Evolutionary conservation across 805 yeast species (phyloP).

Genomic region (Ogataea paraovalis): DNA sequence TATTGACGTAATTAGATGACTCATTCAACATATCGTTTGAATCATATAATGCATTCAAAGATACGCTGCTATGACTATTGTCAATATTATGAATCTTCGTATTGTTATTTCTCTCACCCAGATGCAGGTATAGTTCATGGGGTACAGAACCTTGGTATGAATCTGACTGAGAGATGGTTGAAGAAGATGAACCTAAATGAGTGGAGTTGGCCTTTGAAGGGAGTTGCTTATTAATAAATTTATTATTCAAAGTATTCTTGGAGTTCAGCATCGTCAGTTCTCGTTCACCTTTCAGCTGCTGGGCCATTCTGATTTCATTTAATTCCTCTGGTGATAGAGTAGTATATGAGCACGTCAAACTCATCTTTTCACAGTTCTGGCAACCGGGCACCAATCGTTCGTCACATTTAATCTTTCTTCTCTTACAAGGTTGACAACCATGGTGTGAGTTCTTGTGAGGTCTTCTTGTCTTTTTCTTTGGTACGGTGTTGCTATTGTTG

Average conservation of each 20-base stretch:
- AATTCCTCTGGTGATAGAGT: constrained; percentile 12
- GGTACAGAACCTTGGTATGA: not conserved
- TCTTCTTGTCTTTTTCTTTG: constrained; percentile 42
- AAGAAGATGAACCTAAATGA: not conserved
- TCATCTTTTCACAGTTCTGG: constrained; percentile 46
- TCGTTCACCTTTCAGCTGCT: not conserved
- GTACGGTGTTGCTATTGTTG: not conserved
- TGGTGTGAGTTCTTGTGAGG: constrained; percentile 65
- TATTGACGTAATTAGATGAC: constrained; percentile 12
- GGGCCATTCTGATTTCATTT: constrained; percentile 3
- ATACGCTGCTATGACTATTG: not conserved
- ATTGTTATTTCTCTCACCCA: not conserved
- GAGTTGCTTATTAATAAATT: not conserved
- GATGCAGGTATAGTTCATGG: not conserved
- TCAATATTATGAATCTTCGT: not conserved
- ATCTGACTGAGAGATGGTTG: not conserved
- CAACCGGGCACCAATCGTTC: constrained; percentile 55
- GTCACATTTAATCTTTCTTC: constrained; percentile 61
- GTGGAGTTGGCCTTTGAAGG: not conserved
- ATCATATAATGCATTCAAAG: not conserved
- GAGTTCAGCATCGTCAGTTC: not conserved
- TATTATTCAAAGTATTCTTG: not conserved
- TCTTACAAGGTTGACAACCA: constrained; percentile 71
- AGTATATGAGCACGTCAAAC: constrained; percentile 46
- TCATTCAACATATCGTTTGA: constrained; percentile 14